Evolutionary conservation across 192 early-diverging fungal genomes (phyloP).

Genomic region (Umbelopsis vinacea): DNA sequence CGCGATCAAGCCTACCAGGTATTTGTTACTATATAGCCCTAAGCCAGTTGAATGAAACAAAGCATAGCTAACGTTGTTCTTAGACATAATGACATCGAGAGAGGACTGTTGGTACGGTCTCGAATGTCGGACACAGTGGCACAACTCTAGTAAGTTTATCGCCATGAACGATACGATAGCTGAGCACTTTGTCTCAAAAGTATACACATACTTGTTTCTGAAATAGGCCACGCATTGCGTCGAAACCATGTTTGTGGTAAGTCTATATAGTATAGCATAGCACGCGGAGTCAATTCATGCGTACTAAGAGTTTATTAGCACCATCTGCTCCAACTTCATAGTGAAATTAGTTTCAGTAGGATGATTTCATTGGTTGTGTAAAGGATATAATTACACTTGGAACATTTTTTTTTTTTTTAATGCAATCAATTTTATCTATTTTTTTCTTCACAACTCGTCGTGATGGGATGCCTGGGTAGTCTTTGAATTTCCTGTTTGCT

Average conservation of each 20-base stretch:
- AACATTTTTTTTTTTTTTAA: background rate
- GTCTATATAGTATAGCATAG: background rate
- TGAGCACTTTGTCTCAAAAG: background rate
- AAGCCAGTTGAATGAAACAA: background rate
- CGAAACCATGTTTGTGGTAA: conserved; percentile 10
- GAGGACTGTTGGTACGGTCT: conserved; percentile 11
- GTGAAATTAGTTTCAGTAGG: too few relatives aligned
- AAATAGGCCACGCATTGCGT: background rate
- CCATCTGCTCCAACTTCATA: too few relatives aligned
- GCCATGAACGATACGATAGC: too few relatives aligned
- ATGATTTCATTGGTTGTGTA: too few relatives aligned
- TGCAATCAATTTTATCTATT: background rate
- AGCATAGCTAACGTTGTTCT: background rate
- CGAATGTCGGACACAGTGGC: conserved; percentile 16
- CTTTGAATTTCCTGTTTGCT: background rate
- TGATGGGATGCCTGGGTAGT: background rate
- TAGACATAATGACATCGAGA: background rate
- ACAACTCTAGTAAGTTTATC: background rate
- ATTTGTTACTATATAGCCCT: too few relatives aligned
- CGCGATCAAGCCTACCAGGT: background rate
- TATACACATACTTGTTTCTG: too few relatives aligned
- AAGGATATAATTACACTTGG: background rate
- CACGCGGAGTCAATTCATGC: background rate
- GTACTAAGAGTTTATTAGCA: too few relatives aligned
- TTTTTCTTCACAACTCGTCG: background rate